Evolutionary conservation across 352 stramenopile genomes (phyloP).

Genomic region (Globisporangium nunn): DNA sequence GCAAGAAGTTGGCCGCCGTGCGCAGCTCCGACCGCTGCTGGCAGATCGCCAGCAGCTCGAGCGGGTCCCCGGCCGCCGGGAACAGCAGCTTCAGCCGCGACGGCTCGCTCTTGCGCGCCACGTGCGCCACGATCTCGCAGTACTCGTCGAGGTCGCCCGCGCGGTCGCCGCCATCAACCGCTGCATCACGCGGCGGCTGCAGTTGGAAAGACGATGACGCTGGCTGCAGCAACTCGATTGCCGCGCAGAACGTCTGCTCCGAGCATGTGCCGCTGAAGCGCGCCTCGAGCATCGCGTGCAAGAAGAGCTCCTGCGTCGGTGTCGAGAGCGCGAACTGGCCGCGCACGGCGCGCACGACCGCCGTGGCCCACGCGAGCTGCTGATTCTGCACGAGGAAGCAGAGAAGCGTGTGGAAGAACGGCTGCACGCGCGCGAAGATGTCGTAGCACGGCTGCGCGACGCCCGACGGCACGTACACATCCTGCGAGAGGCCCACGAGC

Average conservation of each 20-base stretch:
- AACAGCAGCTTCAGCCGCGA: conserved; percentile 70
- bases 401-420: conserved; percentile 71
- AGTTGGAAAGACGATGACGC: neutral
- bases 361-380: conserved; percentile 47
- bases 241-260: conserved; percentile 29
- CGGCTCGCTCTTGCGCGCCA: conserved; percentile 79
- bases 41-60: conserved; percentile 55
- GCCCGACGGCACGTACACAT: conserved; percentile 71
- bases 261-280: conserved; percentile 44
- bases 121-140: conserved; percentile 78
- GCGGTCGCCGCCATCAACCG: neutral
- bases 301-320: conserved; percentile 69
- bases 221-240: conserved; percentile 48
- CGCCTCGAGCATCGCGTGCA: conserved; percentile 73
- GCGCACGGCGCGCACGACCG: conserved; percentile 39
- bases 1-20: conserved; percentile 77
- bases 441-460: conserved; percentile 63
- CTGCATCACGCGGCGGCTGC: no score
- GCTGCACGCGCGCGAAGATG: conserved; percentile 68
- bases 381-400: conserved; percentile 60
- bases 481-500: conserved; percentile 69
- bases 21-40: conserved; percentile 59
- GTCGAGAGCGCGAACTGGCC: conserved; percentile 55
- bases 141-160: conserved; percentile 62
- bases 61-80: conserved; percentile 51